Conservation (phyloP, 192 early-diverging fungal genomes). For the Podila minutissima region DNA sequence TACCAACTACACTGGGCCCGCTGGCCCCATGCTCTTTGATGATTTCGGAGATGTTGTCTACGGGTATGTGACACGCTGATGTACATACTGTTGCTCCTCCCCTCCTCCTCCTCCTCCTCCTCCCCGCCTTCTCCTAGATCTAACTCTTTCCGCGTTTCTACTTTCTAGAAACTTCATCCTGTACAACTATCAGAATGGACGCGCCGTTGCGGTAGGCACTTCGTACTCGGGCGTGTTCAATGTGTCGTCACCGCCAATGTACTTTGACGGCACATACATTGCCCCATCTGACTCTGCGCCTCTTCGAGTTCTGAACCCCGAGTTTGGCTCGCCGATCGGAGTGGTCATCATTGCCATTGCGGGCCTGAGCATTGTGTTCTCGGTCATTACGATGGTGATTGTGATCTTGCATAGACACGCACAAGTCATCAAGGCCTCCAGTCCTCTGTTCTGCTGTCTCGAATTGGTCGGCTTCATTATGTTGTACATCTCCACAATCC, state of each 20-base stretch:
- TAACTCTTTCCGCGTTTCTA: slow-evolving; percentile 5
- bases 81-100: not conserved
- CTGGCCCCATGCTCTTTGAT: slow-evolving; percentile 47
- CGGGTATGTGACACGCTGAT: slow-evolving; percentile 8
- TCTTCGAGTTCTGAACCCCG: slow-evolving; percentile 42
- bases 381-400: slow-evolving; percentile 37
- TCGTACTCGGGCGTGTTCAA: slow-evolving; percentile 47
- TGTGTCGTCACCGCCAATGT: slow-evolving; percentile 40
- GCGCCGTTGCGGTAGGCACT: slow-evolving; percentile 30
- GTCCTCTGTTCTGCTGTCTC: slow-evolving; percentile 57
- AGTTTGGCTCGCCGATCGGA: slow-evolving; percentile 17
- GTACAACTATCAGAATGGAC: slow-evolving; percentile 49
- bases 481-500: slow-evolving; percentile 31
- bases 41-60: slow-evolving; percentile 32
- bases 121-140: not conserved
- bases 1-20: slow-evolving; percentile 56
- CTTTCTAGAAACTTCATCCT: slow-evolving; percentile 52
- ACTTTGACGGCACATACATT: slow-evolving; percentile 43
- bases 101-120: not conserved
- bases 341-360: slow-evolving; percentile 38
- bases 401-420: slow-evolving; percentile 49
- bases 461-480: slow-evolving; percentile 54
- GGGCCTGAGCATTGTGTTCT: slow-evolving; percentile 38
- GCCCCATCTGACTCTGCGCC: slow-evolving; percentile 45
- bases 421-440: slow-evolving; percentile 54